Percentiles rank a stretch among this genome's conserved stretches.
These are phyloP conservation scores for Stephanodiscus triporus DNA, from an alignment of 108 stramenopile genomes.

Conservation along the genomic window DNA sequence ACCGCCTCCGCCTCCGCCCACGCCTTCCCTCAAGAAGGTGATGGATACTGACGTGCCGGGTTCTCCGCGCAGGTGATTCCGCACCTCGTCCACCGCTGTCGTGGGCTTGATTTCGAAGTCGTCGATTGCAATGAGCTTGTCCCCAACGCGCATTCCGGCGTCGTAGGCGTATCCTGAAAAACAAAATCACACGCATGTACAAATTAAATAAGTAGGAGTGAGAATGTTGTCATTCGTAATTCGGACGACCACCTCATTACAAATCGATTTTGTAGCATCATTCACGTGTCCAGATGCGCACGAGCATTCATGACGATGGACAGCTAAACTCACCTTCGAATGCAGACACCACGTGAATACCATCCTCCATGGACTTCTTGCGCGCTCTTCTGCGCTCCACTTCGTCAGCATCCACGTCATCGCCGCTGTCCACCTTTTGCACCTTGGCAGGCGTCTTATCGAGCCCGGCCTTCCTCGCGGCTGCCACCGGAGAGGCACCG, in stretches of 20 bases:
- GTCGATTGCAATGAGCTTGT: slow-evolving; percentile 80
- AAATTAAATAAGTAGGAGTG: not conserved
- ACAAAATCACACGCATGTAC: not conserved
- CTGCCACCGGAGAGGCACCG: not conserved
- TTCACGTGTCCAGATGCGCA: too few relatives aligned
- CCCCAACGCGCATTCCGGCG: slow-evolving; percentile 81
- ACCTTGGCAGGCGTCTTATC: not conserved
- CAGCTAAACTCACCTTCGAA: slow-evolving; percentile 96
- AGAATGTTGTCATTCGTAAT: not conserved
- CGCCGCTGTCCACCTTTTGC: slow-evolving; percentile 50
- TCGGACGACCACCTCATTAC: too few relatives aligned
- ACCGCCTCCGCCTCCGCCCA: slow-evolving; percentile 44
- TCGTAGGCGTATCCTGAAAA: slow-evolving; percentile 67
- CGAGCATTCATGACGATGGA: too few relatives aligned
- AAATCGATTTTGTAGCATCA: too few relatives aligned
- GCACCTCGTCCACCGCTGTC: slow-evolving; percentile 82
- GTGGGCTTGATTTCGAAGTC: slow-evolving; percentile 55
- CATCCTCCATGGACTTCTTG: slow-evolving; percentile 61
- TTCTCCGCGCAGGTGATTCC: slow-evolving; percentile 85
- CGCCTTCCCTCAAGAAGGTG: slow-evolving; percentile 71
- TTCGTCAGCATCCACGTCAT: slow-evolving; percentile 39
- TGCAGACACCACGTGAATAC: slow-evolving; percentile 88
- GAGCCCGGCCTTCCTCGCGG: not conserved
- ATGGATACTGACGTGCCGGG: slow-evolving; percentile 85
- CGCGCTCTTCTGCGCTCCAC: slow-evolving; percentile 41